Base-by-base conservation (phyloP, 176 grass and related monocot genomes). In the Zizania latifolia region DNA sequence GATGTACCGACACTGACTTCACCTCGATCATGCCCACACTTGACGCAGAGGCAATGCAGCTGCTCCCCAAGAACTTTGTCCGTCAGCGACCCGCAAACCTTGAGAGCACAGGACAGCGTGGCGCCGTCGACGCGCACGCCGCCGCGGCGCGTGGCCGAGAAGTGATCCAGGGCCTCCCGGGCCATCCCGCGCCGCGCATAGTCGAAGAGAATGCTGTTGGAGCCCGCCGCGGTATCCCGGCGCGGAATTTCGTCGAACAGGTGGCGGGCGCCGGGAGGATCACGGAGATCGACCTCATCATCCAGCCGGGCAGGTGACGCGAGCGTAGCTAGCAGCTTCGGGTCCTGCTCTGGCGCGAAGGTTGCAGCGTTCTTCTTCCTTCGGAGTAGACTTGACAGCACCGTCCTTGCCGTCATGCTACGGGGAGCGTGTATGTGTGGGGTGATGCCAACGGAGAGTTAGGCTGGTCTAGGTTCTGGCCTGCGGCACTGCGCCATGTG, bases 11-110 rank as follows among this genome's bases (percentile, higher is more conserved):
- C 85, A 5, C 60, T 41, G 27, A 88, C 28, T 0, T 72, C 59
- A 36, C 50, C 71, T 7, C 15, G 65, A 60, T 77, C 65, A 26
- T 81, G 46, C 50, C 82, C 74, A 13, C 38, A 57, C 24, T 79
- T 87, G 31, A 82, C 0, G 65, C 83, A 87, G n/a, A 89, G 68
- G 46, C 73, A 75, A 62, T 92, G 89, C 48, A 92, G 62, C 65
- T 92, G 93, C 21, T 82, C 72, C 4, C 89, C 81, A 0, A 83
- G 34, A 39, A 15, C 65, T 44, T 63, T 51, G 35, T 75, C 78
- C 9, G 33, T 77, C 61, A 77, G 31, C 21, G 72, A 28, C 26
- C 81, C 81, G 10, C 83, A 80, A 0, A 34, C 50, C 33, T 82
- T 84, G 38, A 92, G 50, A 12, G 68, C 46, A 34, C 78, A 76